Evolutionary conservation across 176 grass and related monocot species (phyloP).

Genomic region (Aechmea fasciata): DNA sequence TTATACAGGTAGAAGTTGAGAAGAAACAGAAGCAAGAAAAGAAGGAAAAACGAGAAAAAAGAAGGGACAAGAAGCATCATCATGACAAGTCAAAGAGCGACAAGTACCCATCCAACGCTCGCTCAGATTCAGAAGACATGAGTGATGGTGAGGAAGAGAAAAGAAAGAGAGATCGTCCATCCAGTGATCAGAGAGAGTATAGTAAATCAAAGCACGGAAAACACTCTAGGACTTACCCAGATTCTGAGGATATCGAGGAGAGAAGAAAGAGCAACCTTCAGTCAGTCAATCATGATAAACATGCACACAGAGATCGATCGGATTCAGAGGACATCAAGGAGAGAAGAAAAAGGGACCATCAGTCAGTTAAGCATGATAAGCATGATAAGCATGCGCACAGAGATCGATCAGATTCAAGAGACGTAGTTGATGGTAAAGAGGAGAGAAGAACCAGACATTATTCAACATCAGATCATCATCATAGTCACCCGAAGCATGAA

Average conservation of each 20-base stretch:
- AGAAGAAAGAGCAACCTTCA: conserved; percentile 26
- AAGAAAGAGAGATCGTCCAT: conserved; percentile 29
- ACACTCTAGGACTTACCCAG: conserved; percentile 28
- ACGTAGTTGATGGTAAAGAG: conserved; percentile 14
- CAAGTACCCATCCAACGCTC: conserved; percentile 24
- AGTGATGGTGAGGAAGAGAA: conserved; percentile 35
- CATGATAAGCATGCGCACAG: conserved; percentile 24
- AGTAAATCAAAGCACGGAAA: conserved; percentile 45
- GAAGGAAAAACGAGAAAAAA: conserved; percentile 45
- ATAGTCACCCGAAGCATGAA: background rate
- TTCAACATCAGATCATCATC: conserved; percentile 11
- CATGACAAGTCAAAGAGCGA: conserved; percentile 47
- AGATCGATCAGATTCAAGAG: conserved; percentile 24
- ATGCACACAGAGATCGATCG: conserved; percentile 14
- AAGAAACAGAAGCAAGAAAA: conserved; percentile 57
- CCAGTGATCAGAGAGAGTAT: conserved; percentile 24
- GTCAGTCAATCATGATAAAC: conserved; percentile 22
- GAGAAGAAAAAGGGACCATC: conserved; percentile 22
- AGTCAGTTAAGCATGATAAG: conserved; percentile 24
- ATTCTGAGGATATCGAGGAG: conserved; percentile 29
- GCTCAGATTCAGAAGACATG: conserved; percentile 47
- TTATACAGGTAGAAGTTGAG: conserved; percentile 67
- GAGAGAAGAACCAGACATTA: conserved; percentile 39
- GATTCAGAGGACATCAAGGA: conserved; percentile 22
- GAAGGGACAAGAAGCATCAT: conserved; percentile 55